Percentiles rank a stretch among this genome's conserved stretches.
These are phyloP conservation scores for Haematococcus lacustris DNA, from an alignment of 139 green algal genomes.

Conservation along the genomic window DNA sequence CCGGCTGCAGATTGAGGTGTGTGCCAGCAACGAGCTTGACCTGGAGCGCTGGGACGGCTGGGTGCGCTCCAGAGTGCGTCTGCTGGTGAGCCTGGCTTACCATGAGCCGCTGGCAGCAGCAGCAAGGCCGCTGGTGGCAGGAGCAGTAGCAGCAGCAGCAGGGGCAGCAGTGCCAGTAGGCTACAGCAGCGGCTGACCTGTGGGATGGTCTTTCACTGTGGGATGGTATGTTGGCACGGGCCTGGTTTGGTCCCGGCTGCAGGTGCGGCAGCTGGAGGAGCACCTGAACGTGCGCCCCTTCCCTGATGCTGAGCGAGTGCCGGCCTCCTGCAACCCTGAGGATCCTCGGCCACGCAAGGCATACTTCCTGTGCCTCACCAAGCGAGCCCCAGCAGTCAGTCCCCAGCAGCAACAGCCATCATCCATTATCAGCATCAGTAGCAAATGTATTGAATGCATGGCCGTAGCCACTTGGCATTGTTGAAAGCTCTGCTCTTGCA, in stretches of 20 bases:
- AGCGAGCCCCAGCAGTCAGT: conserved; percentile 17
- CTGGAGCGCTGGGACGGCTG: conserved; percentile 82
- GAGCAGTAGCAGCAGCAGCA: background rate
- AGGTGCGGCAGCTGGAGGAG: conserved; percentile 46
- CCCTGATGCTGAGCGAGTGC: conserved; percentile 39
- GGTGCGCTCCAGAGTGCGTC: conserved; percentile 71
- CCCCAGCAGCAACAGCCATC: conserved; percentile 48
- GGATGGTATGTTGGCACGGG: background rate
- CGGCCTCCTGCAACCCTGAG: background rate
- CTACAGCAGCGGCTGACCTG: background rate
- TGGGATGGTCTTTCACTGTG: conserved; percentile 1
- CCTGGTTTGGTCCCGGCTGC: background rate
- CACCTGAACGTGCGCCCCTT: conserved; percentile 58
- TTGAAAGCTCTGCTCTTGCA: conserved; percentile 1
- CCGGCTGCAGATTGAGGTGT: conserved; percentile 71
- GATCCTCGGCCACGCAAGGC: conserved; percentile 7
- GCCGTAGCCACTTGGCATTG: conserved; percentile 7
- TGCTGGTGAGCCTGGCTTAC: conserved; percentile 68
- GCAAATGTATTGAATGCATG: conserved; percentile 11
- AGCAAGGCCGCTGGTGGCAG: background rate
- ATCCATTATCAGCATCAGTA: conserved; percentile 13
- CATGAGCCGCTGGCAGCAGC: too few relatives aligned
- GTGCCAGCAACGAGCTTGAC: conserved; percentile 54
- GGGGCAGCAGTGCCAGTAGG: too few relatives aligned
- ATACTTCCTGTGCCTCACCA: conserved; percentile 27